Percentiles rank a stretch among this genome's conserved stretches.
Evolutionary conservation across 768 basidiomycete species (phyloP).

Genomic region (Mycena pura): DNA sequence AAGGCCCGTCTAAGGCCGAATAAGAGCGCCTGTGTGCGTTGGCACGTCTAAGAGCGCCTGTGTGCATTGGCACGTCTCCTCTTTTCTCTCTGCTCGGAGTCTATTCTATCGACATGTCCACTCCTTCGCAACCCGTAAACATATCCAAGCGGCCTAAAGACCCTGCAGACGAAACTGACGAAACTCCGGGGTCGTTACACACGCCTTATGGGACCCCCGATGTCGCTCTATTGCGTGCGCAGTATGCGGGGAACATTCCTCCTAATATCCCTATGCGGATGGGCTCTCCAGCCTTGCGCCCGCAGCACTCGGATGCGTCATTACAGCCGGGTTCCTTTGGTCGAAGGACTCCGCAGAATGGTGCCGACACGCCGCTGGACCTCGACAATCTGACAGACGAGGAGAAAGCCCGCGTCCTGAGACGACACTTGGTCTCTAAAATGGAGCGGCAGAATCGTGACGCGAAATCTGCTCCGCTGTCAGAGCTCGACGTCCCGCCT

Average conservation of each 20-base stretch:
- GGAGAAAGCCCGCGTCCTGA: slow-evolving; percentile 82
- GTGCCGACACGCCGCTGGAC: slow-evolving; percentile 43
- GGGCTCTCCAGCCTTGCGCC: slow-evolving; percentile 26
- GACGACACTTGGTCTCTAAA: slow-evolving; percentile 80
- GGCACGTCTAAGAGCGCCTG: too few species aligned
- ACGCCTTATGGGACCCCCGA: slow-evolving; percentile 68
- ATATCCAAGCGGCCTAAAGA: slow-evolving; percentile 44
- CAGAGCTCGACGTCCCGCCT: slow-evolving; percentile 39
- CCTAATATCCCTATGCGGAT: slow-evolving; percentile 61
- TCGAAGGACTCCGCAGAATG: slow-evolving; percentile 32
- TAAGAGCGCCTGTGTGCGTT: too few species aligned
- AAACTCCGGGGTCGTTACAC: slow-evolving; percentile 35
- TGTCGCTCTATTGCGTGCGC: slow-evolving; percentile 67
- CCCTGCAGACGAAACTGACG: slow-evolving; percentile 26
- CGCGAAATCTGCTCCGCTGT: slow-evolving; percentile 36
- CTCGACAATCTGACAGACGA: slow-evolving; percentile 76
- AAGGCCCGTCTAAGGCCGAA: too few species aligned
- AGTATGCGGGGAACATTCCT: slow-evolving; percentile 62
- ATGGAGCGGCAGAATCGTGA: slow-evolving; percentile 60
- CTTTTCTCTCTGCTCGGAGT: slow-evolving; percentile 7
- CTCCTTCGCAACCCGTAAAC: slow-evolving; percentile 63
- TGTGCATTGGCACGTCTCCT: slow-evolving; percentile 7
- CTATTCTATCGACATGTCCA: slow-evolving; percentile 48
- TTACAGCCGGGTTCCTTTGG: slow-evolving; percentile 28
- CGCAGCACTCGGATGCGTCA: slow-evolving; percentile 22